Conservation (phyloP, 1,284 basidiomycete genomes). For the Sporisorium scitamineum region DNA sequence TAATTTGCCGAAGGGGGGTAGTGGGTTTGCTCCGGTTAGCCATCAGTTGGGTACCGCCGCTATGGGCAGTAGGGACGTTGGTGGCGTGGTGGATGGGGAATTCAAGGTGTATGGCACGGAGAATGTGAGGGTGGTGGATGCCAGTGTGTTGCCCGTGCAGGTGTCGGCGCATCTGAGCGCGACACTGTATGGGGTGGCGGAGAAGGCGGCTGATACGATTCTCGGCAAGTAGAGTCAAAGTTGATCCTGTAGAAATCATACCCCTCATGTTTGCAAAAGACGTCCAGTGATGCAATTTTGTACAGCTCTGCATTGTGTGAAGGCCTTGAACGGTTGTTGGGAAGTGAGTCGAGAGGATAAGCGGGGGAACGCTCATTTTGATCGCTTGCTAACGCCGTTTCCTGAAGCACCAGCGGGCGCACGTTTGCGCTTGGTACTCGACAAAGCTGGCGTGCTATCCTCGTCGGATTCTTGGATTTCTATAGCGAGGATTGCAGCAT, state of each 20-base stretch:
- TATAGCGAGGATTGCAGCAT: background rate
- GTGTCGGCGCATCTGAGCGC: constrained; percentile 56
- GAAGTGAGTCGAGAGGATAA: background rate
- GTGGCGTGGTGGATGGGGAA: constrained; percentile 72
- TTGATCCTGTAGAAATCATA: no score
- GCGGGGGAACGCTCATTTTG: background rate
- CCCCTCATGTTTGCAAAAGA: no score
- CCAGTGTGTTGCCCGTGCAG: constrained; percentile 54
- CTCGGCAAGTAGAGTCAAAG: background rate
- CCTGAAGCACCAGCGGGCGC: background rate
- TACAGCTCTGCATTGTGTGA: background rate
- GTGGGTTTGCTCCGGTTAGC: constrained; percentile 69
- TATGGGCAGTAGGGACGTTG: constrained; percentile 75
- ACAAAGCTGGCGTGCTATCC: constrained; percentile 31
- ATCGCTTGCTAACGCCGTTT: constrained; percentile 10
- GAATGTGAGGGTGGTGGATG: constrained; percentile 63
- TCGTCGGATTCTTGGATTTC: constrained; percentile 45
- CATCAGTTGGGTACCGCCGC: constrained; percentile 76
- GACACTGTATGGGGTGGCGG: constrained; percentile 58
- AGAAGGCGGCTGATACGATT: constrained; percentile 53
- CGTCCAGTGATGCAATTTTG: background rate
- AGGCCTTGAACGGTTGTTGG: background rate
- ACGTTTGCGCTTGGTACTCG: constrained; percentile 26
- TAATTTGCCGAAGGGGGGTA: constrained; percentile 56
- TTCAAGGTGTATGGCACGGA: constrained; percentile 68